phyloP scores from a whole-genome alignment of 257 asterid species.

The Fraxinus quadrangulata region DNA sequence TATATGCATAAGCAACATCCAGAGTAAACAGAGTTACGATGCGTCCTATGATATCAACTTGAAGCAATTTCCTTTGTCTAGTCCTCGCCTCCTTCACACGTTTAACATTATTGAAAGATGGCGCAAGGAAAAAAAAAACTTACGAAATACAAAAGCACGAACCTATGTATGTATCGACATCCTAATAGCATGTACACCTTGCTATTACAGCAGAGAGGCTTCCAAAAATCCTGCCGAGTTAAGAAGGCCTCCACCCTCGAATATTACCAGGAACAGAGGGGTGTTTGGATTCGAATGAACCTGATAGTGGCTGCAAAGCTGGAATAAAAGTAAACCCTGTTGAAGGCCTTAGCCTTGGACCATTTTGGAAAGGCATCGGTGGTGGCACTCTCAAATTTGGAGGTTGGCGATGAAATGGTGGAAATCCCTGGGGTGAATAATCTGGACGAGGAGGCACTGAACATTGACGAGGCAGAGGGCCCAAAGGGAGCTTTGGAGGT shows the following conservation, averaged over 20 bases:
- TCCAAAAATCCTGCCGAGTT: background rate
- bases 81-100: background rate
- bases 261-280: conserved; percentile 13
- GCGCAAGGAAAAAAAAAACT: too few species aligned
- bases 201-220: background rate
- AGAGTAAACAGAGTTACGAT: background rate
- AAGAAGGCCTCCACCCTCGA: conserved; percentile 18
- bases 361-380: conserved; percentile 15
- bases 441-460: background rate
- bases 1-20: background rate
- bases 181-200: background rate
- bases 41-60: background rate
- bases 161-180: too few species aligned
- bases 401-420: conserved; percentile 16
- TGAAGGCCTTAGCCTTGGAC: conserved; percentile 22
- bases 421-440: conserved; percentile 8
- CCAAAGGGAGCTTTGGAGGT: background rate
- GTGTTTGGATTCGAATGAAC: conserved; percentile 10
- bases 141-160: too few species aligned
- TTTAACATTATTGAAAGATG: too few species aligned
- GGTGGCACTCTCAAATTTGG: conserved; percentile 14
- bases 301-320: conserved; percentile 13
- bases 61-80: background rate
- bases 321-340: conserved; percentile 20
- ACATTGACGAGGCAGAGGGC: conserved; percentile 11